Conservation (phyloP, 2,329 filamentous ascomycete genomes). For the Fusarium globosum region DNA sequence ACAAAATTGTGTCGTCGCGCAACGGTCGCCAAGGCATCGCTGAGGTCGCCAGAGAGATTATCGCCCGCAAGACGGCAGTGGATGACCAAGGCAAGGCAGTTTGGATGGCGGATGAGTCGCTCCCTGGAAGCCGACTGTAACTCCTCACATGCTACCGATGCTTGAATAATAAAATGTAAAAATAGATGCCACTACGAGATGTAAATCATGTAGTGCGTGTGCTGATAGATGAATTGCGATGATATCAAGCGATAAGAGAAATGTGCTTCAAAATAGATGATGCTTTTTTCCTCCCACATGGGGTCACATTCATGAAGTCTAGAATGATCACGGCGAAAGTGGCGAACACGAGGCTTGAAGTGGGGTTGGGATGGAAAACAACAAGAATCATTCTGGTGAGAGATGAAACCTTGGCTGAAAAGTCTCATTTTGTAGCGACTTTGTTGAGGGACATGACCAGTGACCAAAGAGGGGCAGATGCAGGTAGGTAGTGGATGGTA, state of each 20-base stretch:
- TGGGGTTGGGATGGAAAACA: conserved; percentile 40
- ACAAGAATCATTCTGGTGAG: conserved; percentile 27
- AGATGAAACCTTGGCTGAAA: conserved; percentile 25
- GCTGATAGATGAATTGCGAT: conserved; percentile 42
- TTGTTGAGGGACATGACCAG: background rate
- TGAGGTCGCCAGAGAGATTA: conserved; percentile 75
- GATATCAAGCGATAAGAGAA: conserved; percentile 17
- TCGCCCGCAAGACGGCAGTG: conserved; percentile 69
- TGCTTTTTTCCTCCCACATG: conserved; percentile 15
- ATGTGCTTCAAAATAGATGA: conserved; percentile 13
- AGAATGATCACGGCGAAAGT: conserved; percentile 2
- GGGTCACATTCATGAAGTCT: conserved; percentile 16
- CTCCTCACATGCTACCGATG: conserved; percentile 17
- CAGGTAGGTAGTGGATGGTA: conserved; percentile 29
- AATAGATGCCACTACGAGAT: conserved; percentile 41
- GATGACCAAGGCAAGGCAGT: conserved; percentile 56
- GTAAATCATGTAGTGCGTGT: conserved; percentile 37
- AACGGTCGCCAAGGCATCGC: conserved; percentile 75
- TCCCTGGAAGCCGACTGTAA: conserved; percentile 50
- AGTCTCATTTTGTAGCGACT: conserved; percentile 36
- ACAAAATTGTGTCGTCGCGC: conserved; percentile 69
- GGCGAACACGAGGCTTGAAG: conserved; percentile 32
- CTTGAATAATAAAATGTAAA: conserved; percentile 41
- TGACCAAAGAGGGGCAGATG: conserved; percentile 20
- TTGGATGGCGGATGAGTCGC: conserved; percentile 51